A percentile compares a stretch with the other conserved stretches of the same genome.
phyloP scores from a whole-genome alignment of 331 rosid genomes.

The Quercus phellos region DNA sequence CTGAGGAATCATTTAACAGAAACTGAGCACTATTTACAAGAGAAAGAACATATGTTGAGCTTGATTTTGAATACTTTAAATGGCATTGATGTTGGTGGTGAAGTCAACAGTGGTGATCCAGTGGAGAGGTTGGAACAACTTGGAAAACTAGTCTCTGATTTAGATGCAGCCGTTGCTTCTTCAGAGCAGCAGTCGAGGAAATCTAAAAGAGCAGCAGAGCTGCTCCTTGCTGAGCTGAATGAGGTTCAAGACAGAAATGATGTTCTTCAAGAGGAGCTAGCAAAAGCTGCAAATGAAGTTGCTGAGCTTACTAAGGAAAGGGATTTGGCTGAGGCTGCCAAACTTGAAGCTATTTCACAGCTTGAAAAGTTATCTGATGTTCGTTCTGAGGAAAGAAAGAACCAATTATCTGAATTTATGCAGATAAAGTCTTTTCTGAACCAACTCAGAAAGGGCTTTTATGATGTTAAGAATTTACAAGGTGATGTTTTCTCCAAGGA shows the following conservation, averaged over 20 bases:
- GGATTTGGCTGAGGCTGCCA: slow-evolving; percentile 60
- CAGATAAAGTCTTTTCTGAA: slow-evolving; percentile 59
- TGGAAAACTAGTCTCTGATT: slow-evolving; percentile 52
- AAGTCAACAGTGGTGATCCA: slow-evolving; percentile 47
- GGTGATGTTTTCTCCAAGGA: slow-evolving; percentile 46
- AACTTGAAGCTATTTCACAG: slow-evolving; percentile 59
- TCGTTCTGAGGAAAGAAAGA: slow-evolving; percentile 46
- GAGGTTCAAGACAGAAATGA: slow-evolving; percentile 99
- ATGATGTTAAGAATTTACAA: slow-evolving; percentile 49
- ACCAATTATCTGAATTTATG: slow-evolving; percentile 50
- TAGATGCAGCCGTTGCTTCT: slow-evolving; percentile 41
- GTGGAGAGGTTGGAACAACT: slow-evolving; percentile 59
- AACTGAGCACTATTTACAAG: slow-evolving; percentile 56
- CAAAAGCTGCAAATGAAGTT: slow-evolving; percentile 54
- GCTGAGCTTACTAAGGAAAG: slow-evolving; percentile 55
- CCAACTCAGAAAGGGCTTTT: slow-evolving; percentile 54
- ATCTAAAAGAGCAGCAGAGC: slow-evolving; percentile 85
- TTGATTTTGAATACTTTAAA: slow-evolving; percentile 46
- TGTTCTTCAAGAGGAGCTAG: slow-evolving; percentile 80
- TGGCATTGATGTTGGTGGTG: slow-evolving; percentile 57
- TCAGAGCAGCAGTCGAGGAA: slow-evolving; percentile 74
- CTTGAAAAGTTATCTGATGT: slow-evolving; percentile 58
- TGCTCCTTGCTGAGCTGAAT: slow-evolving; percentile 87
- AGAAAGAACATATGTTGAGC: slow-evolving; percentile 48
- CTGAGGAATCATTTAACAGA: slow-evolving; percentile 56